Conservation (phyloP, 1,284 basidiomycete species). For the Mixia osmundae region DNA sequence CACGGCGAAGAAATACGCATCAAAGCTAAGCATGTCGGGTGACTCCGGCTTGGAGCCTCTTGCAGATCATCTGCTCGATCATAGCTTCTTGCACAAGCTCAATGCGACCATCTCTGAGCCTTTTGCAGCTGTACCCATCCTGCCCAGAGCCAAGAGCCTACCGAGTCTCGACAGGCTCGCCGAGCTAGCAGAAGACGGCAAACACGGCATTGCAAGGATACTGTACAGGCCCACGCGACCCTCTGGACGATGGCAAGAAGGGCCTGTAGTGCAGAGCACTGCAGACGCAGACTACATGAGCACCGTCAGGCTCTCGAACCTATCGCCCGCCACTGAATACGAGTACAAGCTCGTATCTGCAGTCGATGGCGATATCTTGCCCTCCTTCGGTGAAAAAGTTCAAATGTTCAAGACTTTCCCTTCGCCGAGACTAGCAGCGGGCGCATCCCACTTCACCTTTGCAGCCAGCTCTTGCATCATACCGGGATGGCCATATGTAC, state of each 20-base stretch:
- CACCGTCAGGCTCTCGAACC: slow-evolving; percentile 1
- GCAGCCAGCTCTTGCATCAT: slow-evolving; percentile 34
- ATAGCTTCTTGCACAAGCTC: background rate
- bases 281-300: slow-evolving; percentile 7
- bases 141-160: background rate
- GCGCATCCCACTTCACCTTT: slow-evolving; percentile 34
- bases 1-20: background rate
- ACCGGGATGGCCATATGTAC: slow-evolving; percentile 22
- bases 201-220: slow-evolving; percentile 5
- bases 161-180: too few relatives aligned
- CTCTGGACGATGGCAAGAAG: slow-evolving; percentile 13
- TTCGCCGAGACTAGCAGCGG: slow-evolving; percentile 6
- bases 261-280: slow-evolving; percentile 1
- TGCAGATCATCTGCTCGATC: background rate
- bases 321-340: slow-evolving; percentile 6
- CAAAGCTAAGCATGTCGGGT: background rate
- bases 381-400: slow-evolving; percentile 5
- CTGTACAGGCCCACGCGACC: slow-evolving; percentile 15
- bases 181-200: background rate
- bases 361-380: slow-evolving; percentile 8
- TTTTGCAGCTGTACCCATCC: background rate
- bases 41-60: slow-evolving; percentile 3
- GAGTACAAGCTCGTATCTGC: slow-evolving; percentile 7
- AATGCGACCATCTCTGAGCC: background rate
- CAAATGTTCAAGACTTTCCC: slow-evolving; percentile 11